Evolutionary conservation across 768 basidiomycete species (phyloP).

Genomic region (Tephrocybe sp.): DNA sequence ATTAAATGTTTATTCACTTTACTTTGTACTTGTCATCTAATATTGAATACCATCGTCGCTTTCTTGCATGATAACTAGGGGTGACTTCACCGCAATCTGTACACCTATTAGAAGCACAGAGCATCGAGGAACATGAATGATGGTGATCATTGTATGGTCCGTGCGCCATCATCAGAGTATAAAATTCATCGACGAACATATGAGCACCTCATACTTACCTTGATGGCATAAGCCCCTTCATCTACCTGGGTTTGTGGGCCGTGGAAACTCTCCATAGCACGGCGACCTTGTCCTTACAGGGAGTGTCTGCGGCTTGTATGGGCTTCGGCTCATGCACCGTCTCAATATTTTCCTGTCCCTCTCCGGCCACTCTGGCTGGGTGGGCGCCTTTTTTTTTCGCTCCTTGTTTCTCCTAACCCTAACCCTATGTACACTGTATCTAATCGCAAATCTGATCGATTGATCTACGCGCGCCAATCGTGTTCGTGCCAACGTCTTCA

Average conservation of each 20-base stretch:
- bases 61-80: neutral
- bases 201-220: slow-evolving; percentile 55
- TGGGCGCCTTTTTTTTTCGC: slow-evolving; percentile 36
- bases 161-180: slow-evolving; percentile 8
- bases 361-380: slow-evolving; percentile 50
- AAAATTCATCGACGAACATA: neutral
- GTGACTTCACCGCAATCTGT: neutral
- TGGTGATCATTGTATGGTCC: slow-evolving; percentile 9
- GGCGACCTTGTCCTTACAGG: slow-evolving; percentile 70
- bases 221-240: slow-evolving; percentile 63
- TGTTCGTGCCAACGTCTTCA: no score
- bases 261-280: slow-evolving; percentile 63
- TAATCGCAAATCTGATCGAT: neutral
- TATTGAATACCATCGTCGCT: no score
- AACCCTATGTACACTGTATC: slow-evolving; percentile 6
- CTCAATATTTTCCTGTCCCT: slow-evolving; percentile 64
- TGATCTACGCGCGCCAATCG: neutral
- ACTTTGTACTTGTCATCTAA: no score
- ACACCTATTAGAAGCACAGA: no score
- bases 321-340: slow-evolving; percentile 64
- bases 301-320: slow-evolving; percentile 52
- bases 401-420: neutral
- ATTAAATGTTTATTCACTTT: no score
- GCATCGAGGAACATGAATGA: no score
- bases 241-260: slow-evolving; percentile 53